Evolutionary conservation across 306 rosid species (phyloP).

Genomic region (Arachis stenosperma): DNA sequence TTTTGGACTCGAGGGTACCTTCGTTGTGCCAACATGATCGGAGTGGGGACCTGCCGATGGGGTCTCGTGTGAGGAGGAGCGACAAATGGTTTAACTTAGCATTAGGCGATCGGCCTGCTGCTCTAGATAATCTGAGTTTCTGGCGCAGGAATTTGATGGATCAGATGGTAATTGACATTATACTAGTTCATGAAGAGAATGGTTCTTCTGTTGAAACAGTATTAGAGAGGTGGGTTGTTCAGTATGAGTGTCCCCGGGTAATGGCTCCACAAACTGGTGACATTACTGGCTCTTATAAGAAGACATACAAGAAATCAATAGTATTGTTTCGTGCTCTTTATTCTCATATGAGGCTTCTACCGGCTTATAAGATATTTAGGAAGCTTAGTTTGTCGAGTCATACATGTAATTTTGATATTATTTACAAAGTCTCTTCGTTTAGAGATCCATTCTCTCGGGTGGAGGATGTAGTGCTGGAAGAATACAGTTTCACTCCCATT

Average conservation of each 20-base stretch:
- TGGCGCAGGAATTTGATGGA: constrained; percentile 85
- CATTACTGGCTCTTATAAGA: constrained; percentile 59
- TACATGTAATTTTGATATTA: constrained; percentile 63
- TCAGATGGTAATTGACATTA: constrained; percentile 78
- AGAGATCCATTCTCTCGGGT: constrained; percentile 75
- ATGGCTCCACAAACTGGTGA: constrained; percentile 63
- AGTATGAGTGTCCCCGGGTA: constrained; percentile 67
- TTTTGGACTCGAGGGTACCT: constrained; percentile 81
- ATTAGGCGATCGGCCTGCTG: constrained; percentile 78
- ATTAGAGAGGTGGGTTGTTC: constrained; percentile 90
- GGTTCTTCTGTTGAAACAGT: constrained; percentile 70
- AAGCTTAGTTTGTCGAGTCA: constrained; percentile 61
- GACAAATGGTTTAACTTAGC: constrained; percentile 85
- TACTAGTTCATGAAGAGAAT: constrained; percentile 65
- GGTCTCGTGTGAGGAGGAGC: constrained; percentile 63
- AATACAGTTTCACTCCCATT: constrained; percentile 61
- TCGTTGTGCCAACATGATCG: constrained; percentile 56
- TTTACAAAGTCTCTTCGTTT: constrained; percentile 80
- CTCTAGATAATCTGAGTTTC: constrained; percentile 69
- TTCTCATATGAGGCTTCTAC: constrained; percentile 83
- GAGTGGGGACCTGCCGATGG: constrained; percentile 57
- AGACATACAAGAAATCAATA: constrained; percentile 76
- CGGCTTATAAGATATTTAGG: constrained; percentile 69
- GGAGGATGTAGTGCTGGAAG: constrained; percentile 66
- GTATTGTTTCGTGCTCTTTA: constrained; percentile 69